Conservation (phyloP, 2,329 filamentous ascomycete species). For the Fusarium sp. region DNA sequence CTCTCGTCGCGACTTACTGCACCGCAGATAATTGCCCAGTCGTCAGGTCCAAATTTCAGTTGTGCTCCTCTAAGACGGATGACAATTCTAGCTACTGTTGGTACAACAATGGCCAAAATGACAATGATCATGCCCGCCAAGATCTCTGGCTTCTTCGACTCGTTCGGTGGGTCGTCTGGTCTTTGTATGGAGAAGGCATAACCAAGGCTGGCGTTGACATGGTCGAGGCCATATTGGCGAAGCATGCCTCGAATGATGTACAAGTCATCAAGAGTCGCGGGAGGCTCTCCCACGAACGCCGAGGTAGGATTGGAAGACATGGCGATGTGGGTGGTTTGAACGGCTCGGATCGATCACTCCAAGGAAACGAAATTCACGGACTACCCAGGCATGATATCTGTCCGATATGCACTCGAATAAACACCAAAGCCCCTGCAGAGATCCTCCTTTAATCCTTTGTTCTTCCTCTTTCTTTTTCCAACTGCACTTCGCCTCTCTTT, state of each 20-base stretch:
- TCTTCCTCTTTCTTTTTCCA: not conserved
- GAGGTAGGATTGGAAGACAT: constrained; percentile 1
- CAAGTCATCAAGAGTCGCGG: constrained; percentile 12
- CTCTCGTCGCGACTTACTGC: not conserved
- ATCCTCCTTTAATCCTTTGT: not conserved
- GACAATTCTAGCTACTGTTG: constrained; percentile 7
- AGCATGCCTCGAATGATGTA: constrained; percentile 20
- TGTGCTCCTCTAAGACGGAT: constrained; percentile 11
- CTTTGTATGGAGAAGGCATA: constrained; percentile 12
- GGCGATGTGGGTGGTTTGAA: not conserved
- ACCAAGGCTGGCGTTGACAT: constrained; percentile 11
- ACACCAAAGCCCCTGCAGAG: not conserved
- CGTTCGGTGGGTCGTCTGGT: constrained; percentile 11
- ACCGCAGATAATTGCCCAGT: constrained; percentile 22
- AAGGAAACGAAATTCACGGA: not conserved
- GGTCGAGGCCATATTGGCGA: constrained; percentile 15
- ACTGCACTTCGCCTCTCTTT: not conserved
- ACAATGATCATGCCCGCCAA: constrained; percentile 25
- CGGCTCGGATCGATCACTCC: not conserved
- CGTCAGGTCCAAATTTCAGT: constrained; percentile 15
- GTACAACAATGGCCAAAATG: constrained; percentile 25
- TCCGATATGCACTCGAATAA: not conserved
- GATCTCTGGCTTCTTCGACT: constrained; percentile 17
- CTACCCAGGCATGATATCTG: not conserved
- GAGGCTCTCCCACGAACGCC: constrained; percentile 21